phyloP scores from a whole-genome alignment of 441 rosid genomes.

The Raphanus hybrid region DNA sequence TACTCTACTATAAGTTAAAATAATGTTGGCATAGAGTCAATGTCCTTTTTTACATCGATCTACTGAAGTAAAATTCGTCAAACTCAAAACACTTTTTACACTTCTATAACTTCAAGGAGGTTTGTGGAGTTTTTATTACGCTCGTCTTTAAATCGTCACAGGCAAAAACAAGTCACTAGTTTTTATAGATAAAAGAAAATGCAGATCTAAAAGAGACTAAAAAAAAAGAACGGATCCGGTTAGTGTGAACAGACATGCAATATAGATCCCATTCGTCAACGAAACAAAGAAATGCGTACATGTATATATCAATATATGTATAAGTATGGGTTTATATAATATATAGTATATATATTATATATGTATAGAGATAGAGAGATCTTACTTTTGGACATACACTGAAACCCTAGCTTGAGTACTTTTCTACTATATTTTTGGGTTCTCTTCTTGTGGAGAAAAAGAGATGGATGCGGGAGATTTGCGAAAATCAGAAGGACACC shows the following conservation, averaged over 20 bases:
- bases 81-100: constrained; percentile 12
- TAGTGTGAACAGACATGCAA: constrained; percentile 26
- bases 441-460: neutral
- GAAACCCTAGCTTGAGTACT: constrained; percentile 25
- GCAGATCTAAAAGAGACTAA: constrained; percentile 14
- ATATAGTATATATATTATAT: neutral
- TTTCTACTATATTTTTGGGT: neutral
- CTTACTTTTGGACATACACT: constrained; percentile 15
- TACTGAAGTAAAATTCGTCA: constrained; percentile 18
- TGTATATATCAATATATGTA: neutral
- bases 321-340: neutral
- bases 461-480: neutral
- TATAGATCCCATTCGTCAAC: constrained; percentile 14
- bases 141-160: constrained; percentile 14
- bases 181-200: neutral
- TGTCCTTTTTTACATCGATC: neutral
- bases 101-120: constrained; percentile 15
- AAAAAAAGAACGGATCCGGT: constrained; percentile 2
- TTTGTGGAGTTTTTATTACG: constrained; percentile 9
- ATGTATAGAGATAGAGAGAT: neutral
- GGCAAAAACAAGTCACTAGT: neutral
- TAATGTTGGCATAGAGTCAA: constrained; percentile 23
- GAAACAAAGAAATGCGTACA: constrained; percentile 7
- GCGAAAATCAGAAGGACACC: neutral
- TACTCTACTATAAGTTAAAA: neutral